Evolutionary conservation across 2,329 filamentous ascomycete species (phyloP).

Genomic region (Alternaria novae-zelandiae): DNA sequence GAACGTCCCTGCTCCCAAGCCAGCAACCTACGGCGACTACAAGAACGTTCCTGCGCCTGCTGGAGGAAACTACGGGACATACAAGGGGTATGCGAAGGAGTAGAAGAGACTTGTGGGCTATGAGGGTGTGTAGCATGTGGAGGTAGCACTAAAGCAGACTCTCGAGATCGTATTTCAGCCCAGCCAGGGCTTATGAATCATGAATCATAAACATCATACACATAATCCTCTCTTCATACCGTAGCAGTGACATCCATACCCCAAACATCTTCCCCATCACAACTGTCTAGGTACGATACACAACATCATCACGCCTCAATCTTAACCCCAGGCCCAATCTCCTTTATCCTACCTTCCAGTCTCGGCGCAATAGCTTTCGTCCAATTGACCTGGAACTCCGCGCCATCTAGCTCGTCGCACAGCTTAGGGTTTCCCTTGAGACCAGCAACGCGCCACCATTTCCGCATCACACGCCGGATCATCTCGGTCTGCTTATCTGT

Average conservation of each 20-base stretch:
- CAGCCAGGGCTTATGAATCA: background rate
- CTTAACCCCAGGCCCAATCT: conserved; percentile 19
- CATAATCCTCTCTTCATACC: no score
- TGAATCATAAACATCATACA: background rate
- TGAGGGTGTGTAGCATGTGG: background rate
- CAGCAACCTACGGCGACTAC: background rate
- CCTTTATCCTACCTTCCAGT: conserved; percentile 75
- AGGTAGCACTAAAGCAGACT: background rate
- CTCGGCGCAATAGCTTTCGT: conserved; percentile 79
- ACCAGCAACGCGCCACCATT: conserved; percentile 74
- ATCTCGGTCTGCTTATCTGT: conserved; percentile 59
- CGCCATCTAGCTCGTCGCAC: conserved; percentile 64
- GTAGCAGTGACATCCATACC: background rate
- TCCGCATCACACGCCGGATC: conserved; percentile 71
- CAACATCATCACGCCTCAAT: background rate
- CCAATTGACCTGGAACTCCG: conserved; percentile 71
- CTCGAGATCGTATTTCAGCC: background rate
- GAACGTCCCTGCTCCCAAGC: background rate
- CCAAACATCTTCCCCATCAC: background rate
- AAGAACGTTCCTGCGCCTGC: background rate
- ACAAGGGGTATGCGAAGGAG: background rate
- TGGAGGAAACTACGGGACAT: background rate
- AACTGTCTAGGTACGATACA: background rate
- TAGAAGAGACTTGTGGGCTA: background rate
- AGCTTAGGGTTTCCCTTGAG: conserved; percentile 59